Percentiles rank a stretch among this genome's conserved stretches.
These are phyloP conservation scores for Apiospora hydei DNA, from an alignment of 2,329 filamentous ascomycete genomes.

Conservation along the genomic window DNA sequence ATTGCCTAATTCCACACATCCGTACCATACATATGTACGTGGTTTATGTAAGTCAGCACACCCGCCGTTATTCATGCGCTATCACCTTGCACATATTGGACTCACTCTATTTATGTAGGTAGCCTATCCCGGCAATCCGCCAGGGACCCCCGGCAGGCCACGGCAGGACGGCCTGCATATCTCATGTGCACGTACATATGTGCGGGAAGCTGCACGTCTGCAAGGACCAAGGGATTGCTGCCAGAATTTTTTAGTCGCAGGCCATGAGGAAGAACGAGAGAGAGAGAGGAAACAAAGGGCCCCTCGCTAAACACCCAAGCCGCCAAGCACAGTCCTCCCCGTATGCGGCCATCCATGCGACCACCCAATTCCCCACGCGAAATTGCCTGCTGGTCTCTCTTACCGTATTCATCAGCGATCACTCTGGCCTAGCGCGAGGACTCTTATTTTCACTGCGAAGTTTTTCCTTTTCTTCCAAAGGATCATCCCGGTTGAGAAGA, in stretches of 20 bases:
- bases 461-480: not conserved
- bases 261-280: not conserved
- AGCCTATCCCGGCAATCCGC: not conserved
- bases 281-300: not conserved
- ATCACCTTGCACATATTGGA: slow-evolving; percentile 5
- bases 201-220: slow-evolving; percentile 34
- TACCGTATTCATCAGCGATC: slow-evolving; percentile 12
- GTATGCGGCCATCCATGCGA: slow-evolving; percentile 39
- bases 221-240: slow-evolving; percentile 37
- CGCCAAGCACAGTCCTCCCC: not conserved
- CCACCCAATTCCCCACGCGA: slow-evolving; percentile 32
- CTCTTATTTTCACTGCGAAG: not conserved
- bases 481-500: not conserved
- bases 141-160: slow-evolving; percentile 30
- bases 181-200: slow-evolving; percentile 38
- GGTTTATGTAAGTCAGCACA: not conserved
- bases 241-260: slow-evolving; percentile 6
- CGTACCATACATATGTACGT: not conserved
- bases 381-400: slow-evolving; percentile 30
- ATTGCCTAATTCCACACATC: slow-evolving; percentile 6
- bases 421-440: not conserved
- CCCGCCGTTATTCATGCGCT: not conserved
- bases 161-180: slow-evolving; percentile 38
- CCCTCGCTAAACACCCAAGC: slow-evolving; percentile 11
- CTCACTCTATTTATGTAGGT: slow-evolving; percentile 17